A percentile compares a stretch with the other conserved stretches of the same genome.
phyloP scores from a whole-genome alignment of 352 stramenopile genomes.

The Phytophthora macrochlamydospora region DNA sequence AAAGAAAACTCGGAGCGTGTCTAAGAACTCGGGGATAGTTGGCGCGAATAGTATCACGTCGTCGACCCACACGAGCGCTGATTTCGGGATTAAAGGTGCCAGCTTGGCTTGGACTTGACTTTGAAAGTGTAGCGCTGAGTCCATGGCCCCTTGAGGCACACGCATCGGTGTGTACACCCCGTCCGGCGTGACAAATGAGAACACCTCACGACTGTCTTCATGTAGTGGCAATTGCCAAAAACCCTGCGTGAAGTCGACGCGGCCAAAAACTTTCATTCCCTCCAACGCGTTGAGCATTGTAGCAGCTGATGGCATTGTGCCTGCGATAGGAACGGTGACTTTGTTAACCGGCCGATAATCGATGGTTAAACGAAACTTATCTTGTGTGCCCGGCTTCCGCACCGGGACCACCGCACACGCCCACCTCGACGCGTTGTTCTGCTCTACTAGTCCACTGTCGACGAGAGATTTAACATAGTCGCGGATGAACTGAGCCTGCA shows the following conservation, averaged over 20 bases:
- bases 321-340: not conserved
- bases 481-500: slow-evolving; percentile 9
- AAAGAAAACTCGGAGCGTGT: slow-evolving; percentile 21
- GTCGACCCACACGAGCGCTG: slow-evolving; percentile 27
- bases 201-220: slow-evolving; percentile 17
- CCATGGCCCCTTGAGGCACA: slow-evolving; percentile 7
- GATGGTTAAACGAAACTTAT: slow-evolving; percentile 1
- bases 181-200: slow-evolving; percentile 24
- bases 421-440: slow-evolving; percentile 4
- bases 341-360: slow-evolving; percentile 1
- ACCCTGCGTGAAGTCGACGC: slow-evolving; percentile 28
- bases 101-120: slow-evolving; percentile 8
- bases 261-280: slow-evolving; percentile 5
- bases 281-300: not conserved
- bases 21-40: slow-evolving; percentile 9
- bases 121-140: slow-evolving; percentile 16
- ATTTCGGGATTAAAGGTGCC: slow-evolving; percentile 13
- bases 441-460: not conserved
- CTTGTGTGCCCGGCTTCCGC: not conserved
- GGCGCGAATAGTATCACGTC: slow-evolving; percentile 21
- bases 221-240: slow-evolving; percentile 32
- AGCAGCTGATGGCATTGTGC: not conserved
- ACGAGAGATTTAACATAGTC: slow-evolving; percentile 7
- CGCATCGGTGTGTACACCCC: slow-evolving; percentile 18
- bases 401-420: slow-evolving; percentile 2